Conservation (phyloP, 331 rosid species). For the Ulmus americana region DNA sequence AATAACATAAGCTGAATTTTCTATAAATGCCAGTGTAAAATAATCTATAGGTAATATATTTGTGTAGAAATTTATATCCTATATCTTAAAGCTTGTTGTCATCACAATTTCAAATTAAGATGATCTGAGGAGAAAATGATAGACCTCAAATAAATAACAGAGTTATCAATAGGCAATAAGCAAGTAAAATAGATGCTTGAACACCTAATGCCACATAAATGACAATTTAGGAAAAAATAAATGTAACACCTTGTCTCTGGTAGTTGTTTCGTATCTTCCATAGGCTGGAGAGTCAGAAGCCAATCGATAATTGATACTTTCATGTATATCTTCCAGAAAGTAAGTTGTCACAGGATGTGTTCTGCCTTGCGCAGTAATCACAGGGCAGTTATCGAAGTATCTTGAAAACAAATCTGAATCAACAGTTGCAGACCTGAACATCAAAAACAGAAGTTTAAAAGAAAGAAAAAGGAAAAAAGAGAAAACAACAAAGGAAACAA, state of each 20-base stretch:
- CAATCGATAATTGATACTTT: conserved; percentile 59
- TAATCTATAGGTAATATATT: too few species aligned
- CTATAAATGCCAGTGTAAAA: too few species aligned
- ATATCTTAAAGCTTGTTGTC: neutral
- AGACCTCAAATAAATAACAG: conserved; percentile 9
- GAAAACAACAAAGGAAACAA: conserved; percentile 14
- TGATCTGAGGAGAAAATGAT: neutral
- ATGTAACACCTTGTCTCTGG: conserved; percentile 47
- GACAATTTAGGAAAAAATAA: conserved; percentile 9
- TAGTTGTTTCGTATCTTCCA: conserved; percentile 43
- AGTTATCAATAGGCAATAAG: neutral
- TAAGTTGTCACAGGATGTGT: conserved; percentile 78
- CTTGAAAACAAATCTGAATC: conserved; percentile 86
- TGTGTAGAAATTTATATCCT: neutral
- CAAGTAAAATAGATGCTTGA: conserved; percentile 6
- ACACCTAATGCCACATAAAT: conserved; percentile 2
- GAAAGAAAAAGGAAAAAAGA: neutral
- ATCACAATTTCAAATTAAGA: neutral
- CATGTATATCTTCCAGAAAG: conserved; percentile 89
- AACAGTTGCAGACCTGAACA: conserved; percentile 90
- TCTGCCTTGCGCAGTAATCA: conserved; percentile 85
- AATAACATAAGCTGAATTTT: too few species aligned
- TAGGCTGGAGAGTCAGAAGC: conserved; percentile 83
- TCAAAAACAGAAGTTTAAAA: conserved; percentile 4
- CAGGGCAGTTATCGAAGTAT: conserved; percentile 84